Base-by-base conservation (phyloP, 2,329 filamentous ascomycete species). In the Fusarium torreyae region DNA sequence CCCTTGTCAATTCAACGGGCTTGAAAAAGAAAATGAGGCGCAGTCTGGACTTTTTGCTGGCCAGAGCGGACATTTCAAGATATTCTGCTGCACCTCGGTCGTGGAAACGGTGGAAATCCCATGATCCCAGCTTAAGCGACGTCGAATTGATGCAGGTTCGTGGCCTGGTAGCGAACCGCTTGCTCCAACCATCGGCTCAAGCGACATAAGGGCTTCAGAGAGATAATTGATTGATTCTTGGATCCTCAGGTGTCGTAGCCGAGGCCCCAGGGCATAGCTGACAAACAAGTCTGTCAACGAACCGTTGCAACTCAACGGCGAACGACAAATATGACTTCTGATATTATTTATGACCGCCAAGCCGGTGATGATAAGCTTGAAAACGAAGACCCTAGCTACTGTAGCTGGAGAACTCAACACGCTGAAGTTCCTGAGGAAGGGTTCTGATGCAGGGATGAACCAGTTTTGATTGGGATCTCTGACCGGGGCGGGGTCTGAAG, bases 1-100 rank as follows among this genome's bases (percentile, higher is more conserved):
- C 54, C 66, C 57, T 57, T 57, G 67, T 57, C 15, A 33, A 49
- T 31, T 34, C 49, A 26, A 31, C 28, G 49, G 50, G 28, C 20
- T 57, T 49, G n/a, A 17, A 53, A 46, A 48, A 45, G 22, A 53
- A 57, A 66, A 45, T 28, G 63, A 70, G 62, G 60, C 64, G 63
- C 61, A 55, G 52, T 52, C 64, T 50, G 46, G 45, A 59, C 48
- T 62, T 62, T 58, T 40, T 52, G 46, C 43, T 48, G 48, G 43
- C 44, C 26, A 38, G 22, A 24, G 20, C n/a, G 13, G 24, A 53
- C 33, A 45, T n/a, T 17, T 31, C 36, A 46, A 55, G 44, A 39
- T 42, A 55, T 48, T 10, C 10, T 31, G 28, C 28, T 31, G 28
- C 28, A 31, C 28, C 28, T 31, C 28, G 28, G 28, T 31, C 28